Evolutionary conservation across 352 stramenopile genomes (phyloP).

Genomic region (Globisporangium spinosum): DNA sequence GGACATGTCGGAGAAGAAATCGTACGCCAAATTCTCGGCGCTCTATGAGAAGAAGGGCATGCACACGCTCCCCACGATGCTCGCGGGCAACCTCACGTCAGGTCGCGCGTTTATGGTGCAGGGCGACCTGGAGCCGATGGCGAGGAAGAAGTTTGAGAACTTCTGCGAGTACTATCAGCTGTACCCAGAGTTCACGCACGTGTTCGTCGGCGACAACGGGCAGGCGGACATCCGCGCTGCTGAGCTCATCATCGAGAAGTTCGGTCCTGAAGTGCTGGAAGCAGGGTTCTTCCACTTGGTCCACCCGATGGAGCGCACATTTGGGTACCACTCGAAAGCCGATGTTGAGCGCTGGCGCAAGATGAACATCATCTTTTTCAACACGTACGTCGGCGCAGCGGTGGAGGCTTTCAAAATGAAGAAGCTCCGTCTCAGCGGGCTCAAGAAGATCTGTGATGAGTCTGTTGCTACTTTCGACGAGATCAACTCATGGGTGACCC

Average conservation of each 20-base stretch:
- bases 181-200: conserved; percentile 97
- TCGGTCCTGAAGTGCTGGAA: conserved; percentile 59
- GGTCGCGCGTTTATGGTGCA: conserved; percentile 94
- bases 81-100: conserved; percentile 92
- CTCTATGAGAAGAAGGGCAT: conserved; percentile 91
- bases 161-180: conserved; percentile 94
- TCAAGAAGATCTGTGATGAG: conserved; percentile 71
- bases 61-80: conserved; percentile 94
- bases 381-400: conserved; percentile 86
- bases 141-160: conserved; percentile 97
- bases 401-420: conserved; percentile 72
- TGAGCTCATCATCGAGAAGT: conserved; percentile 86
- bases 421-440: conserved; percentile 56
- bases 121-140: conserved; percentile 94
- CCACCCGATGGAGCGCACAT: conserved; percentile 82
- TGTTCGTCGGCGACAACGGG: conserved; percentile 98
- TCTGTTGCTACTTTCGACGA: conserved; percentile 47
- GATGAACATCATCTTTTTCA: conserved; percentile 91
- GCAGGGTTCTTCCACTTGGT: conserved; percentile 89
- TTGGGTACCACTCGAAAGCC: conserved; percentile 73
- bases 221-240: conserved; percentile 91
- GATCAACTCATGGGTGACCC: conserved; percentile 56
- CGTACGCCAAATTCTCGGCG: conserved; percentile 95
- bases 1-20: conserved; percentile 97
- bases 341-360: conserved; percentile 70